phyloP scores from a whole-genome alignment of 1,284 basidiomycete species.

The Cutaneotrichosporon sp. region DNA sequence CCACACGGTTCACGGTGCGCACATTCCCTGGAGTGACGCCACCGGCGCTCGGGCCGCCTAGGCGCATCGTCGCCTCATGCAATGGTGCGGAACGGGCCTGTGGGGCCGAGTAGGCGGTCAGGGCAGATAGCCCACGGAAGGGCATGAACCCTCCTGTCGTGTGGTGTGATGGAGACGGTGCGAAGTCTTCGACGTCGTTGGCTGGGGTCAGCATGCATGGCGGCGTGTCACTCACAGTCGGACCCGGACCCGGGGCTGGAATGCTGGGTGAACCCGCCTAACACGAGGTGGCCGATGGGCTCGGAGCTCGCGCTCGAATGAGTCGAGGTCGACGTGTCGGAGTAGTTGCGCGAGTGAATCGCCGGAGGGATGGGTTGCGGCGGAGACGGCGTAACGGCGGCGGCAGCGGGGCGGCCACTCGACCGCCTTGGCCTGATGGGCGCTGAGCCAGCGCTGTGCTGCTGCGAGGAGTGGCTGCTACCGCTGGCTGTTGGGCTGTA shows the following conservation, averaged over 20 bases:
- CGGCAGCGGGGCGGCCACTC: not conserved
- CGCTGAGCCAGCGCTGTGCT: not conserved
- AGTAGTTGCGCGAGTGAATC: not conserved
- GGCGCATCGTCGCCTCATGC: not conserved
- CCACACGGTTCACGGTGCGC: conserved; percentile 7
- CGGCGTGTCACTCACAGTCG: not conserved
- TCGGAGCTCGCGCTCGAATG: not conserved
- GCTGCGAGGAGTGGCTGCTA: conserved; percentile 1
- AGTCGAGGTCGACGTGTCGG: not conserved
- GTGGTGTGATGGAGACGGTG: not conserved
- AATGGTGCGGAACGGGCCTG: not conserved
- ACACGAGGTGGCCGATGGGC: not conserved
- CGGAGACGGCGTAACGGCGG: not conserved
- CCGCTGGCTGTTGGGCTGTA: not conserved
- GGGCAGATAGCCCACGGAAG: not conserved
- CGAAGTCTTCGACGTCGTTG: not conserved
- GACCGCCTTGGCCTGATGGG: not conserved
- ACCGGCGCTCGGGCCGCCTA: not conserved
- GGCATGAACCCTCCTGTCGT: not conserved
- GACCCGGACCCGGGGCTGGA: not conserved
- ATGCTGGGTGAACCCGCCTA: not conserved
- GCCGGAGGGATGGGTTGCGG: not conserved
- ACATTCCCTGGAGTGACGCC: conserved; percentile 1
- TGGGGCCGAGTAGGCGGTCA: not conserved
- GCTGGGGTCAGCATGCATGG: not conserved